phyloP scores from a whole-genome alignment of 345 rosid genomes.

The Dovyalis caffra region DNA sequence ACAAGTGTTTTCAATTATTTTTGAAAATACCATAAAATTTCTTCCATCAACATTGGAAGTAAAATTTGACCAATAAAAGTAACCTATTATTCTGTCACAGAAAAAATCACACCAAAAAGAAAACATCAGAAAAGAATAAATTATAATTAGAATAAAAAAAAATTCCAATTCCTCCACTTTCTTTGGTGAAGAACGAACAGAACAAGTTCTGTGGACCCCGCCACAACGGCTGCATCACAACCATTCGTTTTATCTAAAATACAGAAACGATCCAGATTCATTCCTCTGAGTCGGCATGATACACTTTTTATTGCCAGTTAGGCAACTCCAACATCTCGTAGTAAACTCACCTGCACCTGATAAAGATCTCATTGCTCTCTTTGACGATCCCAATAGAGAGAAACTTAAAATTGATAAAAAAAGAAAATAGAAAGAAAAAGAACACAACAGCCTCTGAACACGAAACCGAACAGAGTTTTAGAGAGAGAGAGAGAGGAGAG shows the following conservation, averaged over 20 bases:
- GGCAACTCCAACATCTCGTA: background rate
- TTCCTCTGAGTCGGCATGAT: background rate
- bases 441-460: background rate
- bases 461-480: background rate
- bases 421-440: background rate
- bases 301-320: background rate
- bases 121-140: no score
- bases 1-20: no score
- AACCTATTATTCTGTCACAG: no score
- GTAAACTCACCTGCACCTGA: background rate
- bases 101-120: no score
- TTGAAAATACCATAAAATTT: no score
- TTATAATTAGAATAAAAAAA: no score
- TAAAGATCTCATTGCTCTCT: background rate
- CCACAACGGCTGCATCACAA: no score
- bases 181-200: background rate
- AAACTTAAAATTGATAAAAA: background rate
- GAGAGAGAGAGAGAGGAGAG: slow-evolving; percentile 2
- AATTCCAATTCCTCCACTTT: background rate
- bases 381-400: background rate
- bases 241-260: no score
- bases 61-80: no score
- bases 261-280: background rate
- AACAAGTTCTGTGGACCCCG: background rate
- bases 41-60: no score